Percentiles rank a stretch among this genome's conserved stretches.
Conservation (phyloP, 805 yeast species). For the Zygoascus tannicola region DNA sequence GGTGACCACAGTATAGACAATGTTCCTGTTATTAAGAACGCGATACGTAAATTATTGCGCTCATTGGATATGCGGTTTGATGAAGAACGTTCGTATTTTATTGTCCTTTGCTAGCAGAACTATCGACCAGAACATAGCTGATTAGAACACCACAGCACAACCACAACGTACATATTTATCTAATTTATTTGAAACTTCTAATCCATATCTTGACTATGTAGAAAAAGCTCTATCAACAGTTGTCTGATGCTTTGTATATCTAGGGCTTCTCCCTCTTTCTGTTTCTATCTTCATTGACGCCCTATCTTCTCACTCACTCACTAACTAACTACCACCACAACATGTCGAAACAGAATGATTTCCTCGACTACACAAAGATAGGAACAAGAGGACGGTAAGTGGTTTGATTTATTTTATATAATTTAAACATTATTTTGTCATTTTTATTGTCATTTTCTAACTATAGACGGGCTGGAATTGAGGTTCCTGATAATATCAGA, state of each 20-base stretch:
- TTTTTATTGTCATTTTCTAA: background rate
- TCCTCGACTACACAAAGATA: slow-evolving; percentile 6
- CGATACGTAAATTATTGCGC: slow-evolving; percentile 12
- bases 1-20: slow-evolving; percentile 18
- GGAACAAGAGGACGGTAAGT: slow-evolving; percentile 8
- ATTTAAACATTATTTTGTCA: background rate
- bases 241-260: background rate
- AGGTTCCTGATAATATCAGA: slow-evolving; percentile 8
- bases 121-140: too few species aligned
- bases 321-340: background rate
- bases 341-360: slow-evolving; percentile 3
- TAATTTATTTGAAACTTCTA: background rate
- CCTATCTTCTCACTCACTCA: background rate
- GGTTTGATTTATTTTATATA: background rate
- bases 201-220: background rate
- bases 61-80: slow-evolving; percentile 10
- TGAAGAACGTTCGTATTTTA: slow-evolving; percentile 6
- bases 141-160: too few species aligned
- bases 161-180: background rate
- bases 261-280: background rate
- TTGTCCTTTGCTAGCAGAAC: background rate
- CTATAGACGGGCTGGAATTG: slow-evolving; percentile 16
- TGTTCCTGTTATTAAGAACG: slow-evolving; percentile 19
- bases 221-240: background rate
- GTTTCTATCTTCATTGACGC: too few species aligned